Conservation (phyloP, 441 rosid species). For the Geranium incanum region DNA sequence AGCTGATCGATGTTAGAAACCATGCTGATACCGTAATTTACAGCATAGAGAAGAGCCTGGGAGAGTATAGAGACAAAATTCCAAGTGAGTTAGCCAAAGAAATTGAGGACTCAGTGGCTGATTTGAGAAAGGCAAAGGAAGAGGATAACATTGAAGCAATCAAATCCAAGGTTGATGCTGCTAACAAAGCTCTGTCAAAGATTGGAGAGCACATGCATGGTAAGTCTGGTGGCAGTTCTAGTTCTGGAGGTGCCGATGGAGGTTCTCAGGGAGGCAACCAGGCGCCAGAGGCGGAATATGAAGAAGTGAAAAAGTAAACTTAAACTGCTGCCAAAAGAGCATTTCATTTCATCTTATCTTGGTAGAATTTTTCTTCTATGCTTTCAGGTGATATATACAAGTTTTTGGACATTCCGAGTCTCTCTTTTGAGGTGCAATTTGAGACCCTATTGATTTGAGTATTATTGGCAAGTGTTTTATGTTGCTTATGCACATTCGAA, state of each 20-base stretch:
- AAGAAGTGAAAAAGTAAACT: slow-evolving; percentile 68
- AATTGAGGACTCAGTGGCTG: slow-evolving; percentile 62
- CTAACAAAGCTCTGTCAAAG: slow-evolving; percentile 85
- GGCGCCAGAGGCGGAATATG: slow-evolving; percentile 82
- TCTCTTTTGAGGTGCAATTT: too few relatives aligned
- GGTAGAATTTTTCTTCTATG: too few relatives aligned
- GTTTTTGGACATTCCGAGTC: too few relatives aligned
- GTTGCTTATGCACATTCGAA: too few relatives aligned
- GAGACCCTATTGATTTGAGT: too few relatives aligned
- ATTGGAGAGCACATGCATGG: slow-evolving; percentile 83
- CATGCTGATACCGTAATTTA: slow-evolving; percentile 74
- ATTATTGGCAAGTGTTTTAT: too few relatives aligned
- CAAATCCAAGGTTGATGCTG: slow-evolving; percentile 67
- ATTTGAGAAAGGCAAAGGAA: slow-evolving; percentile 49
- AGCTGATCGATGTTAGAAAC: slow-evolving; percentile 63
- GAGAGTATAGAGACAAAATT: slow-evolving; percentile 74
- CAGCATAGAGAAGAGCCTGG: slow-evolving; percentile 82
- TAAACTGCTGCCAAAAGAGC: slow-evolving; percentile 22
- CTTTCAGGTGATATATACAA: too few relatives aligned
- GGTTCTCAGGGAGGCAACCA: slow-evolving; percentile 58
- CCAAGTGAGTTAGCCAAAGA: slow-evolving; percentile 65
- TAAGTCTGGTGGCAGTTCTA: slow-evolving; percentile 42
- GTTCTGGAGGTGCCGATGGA: slow-evolving; percentile 29
- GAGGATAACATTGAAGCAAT: slow-evolving; percentile 63
- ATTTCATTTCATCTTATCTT: too few relatives aligned